These are phyloP conservation scores for Vitis cinerea DNA, from an alignment of 164 flowering plant genomes.

Conservation along the genomic window DNA sequence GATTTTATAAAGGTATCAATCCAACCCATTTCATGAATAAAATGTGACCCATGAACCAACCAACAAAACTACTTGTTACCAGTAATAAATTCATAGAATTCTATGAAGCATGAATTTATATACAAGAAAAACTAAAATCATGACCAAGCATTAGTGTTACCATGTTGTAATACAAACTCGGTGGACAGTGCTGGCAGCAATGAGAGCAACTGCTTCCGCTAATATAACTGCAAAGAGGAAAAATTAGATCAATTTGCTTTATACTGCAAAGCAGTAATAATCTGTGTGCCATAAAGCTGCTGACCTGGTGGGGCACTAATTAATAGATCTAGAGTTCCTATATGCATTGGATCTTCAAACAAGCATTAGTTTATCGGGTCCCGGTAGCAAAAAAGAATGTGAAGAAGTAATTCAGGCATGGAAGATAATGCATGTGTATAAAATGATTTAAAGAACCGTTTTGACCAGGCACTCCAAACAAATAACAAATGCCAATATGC, in stretches of 20 bases:
- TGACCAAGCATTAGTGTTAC: slow-evolving; percentile 39
- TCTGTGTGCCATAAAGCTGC: neutral
- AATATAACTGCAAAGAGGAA: slow-evolving; percentile 56
- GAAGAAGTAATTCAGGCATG: neutral
- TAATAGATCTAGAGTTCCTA: neutral
- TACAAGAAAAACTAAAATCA: neutral
- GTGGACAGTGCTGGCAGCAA: slow-evolving; percentile 93
- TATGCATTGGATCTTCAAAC: neutral
- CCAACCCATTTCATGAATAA: no score
- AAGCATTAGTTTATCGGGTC: neutral
- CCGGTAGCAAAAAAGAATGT: neutral
- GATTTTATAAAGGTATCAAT: no score
- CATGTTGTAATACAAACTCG: slow-evolving; percentile 97
- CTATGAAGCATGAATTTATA: neutral
- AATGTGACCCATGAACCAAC: no score
- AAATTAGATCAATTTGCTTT: neutral
- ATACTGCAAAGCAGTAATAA: neutral
- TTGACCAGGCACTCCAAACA: neutral
- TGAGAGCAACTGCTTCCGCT: slow-evolving; percentile 78
- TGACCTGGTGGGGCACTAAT: neutral
- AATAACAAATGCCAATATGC: no score
- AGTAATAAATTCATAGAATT: no score
- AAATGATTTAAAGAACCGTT: neutral
- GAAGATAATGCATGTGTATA: neutral
- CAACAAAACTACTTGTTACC: no score